Percentiles rank a stretch among this genome's conserved stretches.
Evolutionary conservation across 306 rosid species (phyloP).

Genomic region (Chamaecrista fasciculata): DNA sequence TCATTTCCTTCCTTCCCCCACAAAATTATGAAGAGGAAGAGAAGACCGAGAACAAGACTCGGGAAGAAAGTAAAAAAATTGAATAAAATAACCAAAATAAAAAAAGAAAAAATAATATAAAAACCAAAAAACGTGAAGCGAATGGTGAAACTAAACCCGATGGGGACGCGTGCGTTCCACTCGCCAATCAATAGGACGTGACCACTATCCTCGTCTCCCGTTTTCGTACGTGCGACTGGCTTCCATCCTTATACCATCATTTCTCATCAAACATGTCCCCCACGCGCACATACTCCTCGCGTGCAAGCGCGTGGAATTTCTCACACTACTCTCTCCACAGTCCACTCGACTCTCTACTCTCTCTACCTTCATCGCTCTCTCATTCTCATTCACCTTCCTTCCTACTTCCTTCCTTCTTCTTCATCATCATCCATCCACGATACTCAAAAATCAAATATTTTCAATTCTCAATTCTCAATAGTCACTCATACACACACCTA

Average conservation of each 20-base stretch:
- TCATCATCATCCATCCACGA: no score
- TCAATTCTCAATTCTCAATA: no score
- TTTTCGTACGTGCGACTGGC: constrained; percentile 47
- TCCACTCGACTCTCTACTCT: no score
- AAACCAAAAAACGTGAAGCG: background rate
- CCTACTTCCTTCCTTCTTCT: background rate
- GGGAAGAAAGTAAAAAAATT: constrained; percentile 28
- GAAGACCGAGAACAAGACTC: constrained; percentile 51
- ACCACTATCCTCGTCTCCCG: constrained; percentile 29
- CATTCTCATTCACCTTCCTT: background rate
- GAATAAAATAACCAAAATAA: background rate
- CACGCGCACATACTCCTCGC: constrained; percentile 47
- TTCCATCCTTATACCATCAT: constrained; percentile 21
- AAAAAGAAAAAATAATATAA: background rate
- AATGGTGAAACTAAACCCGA: background rate
- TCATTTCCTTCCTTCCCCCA: constrained; percentile 39
- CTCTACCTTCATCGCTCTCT: constrained; percentile 33
- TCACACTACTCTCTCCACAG: no score
- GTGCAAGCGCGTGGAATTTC: constrained; percentile 37
- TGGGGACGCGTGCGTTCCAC: constrained; percentile 44
- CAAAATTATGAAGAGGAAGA: no score
- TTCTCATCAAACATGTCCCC: constrained; percentile 30
- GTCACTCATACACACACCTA: no score
- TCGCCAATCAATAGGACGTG: constrained; percentile 52
- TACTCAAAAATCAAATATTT: no score